Evolutionary conservation across 2,329 filamentous ascomycete genomes (phyloP).

Genomic region (Cucurbitaria berberidis): DNA sequence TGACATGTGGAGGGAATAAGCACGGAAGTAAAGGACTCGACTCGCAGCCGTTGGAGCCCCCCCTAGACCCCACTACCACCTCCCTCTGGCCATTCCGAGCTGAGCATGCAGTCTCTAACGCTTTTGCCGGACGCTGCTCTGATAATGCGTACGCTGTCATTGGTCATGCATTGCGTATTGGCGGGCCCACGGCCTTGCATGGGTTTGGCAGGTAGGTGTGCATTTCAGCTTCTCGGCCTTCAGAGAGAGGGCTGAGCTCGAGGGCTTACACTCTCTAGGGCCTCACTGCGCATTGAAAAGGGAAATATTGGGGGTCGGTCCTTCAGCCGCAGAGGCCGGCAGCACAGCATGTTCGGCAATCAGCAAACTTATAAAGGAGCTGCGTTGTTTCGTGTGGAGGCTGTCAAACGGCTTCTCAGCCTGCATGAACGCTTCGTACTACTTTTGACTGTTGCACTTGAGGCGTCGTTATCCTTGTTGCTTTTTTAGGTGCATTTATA

Average conservation of each 20-base stretch:
- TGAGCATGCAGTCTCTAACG: background rate
- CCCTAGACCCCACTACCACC: background rate
- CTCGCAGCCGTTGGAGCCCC: background rate
- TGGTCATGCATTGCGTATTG: background rate
- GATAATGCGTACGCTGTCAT: background rate
- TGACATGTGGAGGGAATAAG: background rate
- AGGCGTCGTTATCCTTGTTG: background rate
- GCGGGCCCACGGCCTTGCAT: background rate
- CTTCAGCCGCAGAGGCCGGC: background rate
- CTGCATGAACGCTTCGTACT: background rate
- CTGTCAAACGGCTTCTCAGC: background rate
- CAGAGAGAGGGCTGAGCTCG: background rate
- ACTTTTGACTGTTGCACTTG: background rate
- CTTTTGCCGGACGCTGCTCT: background rate
- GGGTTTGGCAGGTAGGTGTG: background rate
- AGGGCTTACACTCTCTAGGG: background rate
- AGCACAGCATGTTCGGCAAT: background rate
- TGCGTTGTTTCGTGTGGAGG: no score
- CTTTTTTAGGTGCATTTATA: background rate
- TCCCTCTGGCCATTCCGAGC: background rate
- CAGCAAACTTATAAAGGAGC: background rate
- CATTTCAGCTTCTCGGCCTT: conserved; percentile 1
- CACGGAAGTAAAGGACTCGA: background rate
- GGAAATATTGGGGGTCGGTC: background rate
- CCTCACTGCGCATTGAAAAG: background rate